Percentiles rank a stretch among this genome's conserved stretches.
Conservation (phyloP, 2,329 filamentous ascomycete species). For the Bipolaris victoriae region DNA sequence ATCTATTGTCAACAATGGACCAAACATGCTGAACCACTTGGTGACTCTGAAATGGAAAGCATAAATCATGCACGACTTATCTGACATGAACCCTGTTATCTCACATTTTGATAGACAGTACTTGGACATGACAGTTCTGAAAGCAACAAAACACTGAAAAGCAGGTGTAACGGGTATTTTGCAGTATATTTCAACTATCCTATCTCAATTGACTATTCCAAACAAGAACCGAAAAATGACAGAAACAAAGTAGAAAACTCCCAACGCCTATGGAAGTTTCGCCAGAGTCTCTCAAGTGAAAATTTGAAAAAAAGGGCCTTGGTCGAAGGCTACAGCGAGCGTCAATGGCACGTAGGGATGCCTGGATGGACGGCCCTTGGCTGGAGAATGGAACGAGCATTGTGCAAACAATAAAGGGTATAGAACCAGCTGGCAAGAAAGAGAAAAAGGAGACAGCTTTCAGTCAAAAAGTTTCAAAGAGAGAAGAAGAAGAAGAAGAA, state of each 20-base stretch:
- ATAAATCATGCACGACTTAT: too few species aligned
- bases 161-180: not conserved
- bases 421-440: conserved; percentile 12
- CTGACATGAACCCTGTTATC: too few species aligned
- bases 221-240: not conserved
- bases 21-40: too few species aligned
- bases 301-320: not conserved
- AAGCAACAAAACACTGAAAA: not conserved
- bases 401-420: conserved; percentile 12
- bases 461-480: conserved; percentile 4
- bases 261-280: not conserved
- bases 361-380: not conserved
- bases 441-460: conserved; percentile 12
- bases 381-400: conserved; percentile 2
- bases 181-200: too few species aligned
- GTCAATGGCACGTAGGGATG: not conserved
- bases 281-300: not conserved
- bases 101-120: not conserved
- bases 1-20: too few species aligned
- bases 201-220: not conserved
- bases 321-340: not conserved
- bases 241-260: not conserved
- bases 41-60: too few species aligned
- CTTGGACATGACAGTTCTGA: not conserved
- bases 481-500: not conserved